Conservation (phyloP, 805 yeast species). For the Monosporozyma siamensis region DNA sequence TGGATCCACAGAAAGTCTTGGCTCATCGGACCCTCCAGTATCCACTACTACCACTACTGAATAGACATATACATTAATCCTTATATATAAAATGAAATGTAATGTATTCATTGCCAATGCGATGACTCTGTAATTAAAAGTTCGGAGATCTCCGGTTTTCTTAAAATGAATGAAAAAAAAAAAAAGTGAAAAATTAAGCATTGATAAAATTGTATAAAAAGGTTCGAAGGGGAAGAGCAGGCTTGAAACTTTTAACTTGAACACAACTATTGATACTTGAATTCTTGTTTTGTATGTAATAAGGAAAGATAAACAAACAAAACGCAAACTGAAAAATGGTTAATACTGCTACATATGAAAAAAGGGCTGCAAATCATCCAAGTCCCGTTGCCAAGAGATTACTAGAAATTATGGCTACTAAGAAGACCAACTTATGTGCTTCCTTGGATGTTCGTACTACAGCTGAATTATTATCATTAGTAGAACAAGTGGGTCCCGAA, state of each 20-base stretch:
- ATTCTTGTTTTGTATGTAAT: too few relatives aligned
- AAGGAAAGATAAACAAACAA: too few relatives aligned
- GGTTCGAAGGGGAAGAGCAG: background rate
- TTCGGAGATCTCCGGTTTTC: constrained; percentile 1
- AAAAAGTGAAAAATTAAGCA: background rate
- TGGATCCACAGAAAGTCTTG: background rate
- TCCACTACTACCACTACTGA: too few relatives aligned
- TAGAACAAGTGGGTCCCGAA: constrained; percentile 81
- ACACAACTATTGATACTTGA: too few relatives aligned
- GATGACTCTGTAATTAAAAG: too few relatives aligned
- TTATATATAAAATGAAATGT: too few relatives aligned
- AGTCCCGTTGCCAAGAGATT: constrained; percentile 76
- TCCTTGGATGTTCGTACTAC: constrained; percentile 86
- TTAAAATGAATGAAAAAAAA: background rate
- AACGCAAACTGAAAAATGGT: constrained; percentile 6
- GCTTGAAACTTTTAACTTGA: too few relatives aligned
- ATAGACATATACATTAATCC: too few relatives aligned
- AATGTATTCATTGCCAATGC: too few relatives aligned
- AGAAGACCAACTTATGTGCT: constrained; percentile 86
- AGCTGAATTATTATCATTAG: constrained; percentile 55
- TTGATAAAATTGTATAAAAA: background rate
- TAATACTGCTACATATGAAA: constrained; percentile 41
- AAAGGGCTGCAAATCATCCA: constrained; percentile 60
- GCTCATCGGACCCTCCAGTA: background rate
- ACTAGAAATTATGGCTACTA: constrained; percentile 61